Evolutionary conservation across 2,329 filamentous ascomycete genomes (phyloP).

Genomic region (Pleurostoma richardsiae): DNA sequence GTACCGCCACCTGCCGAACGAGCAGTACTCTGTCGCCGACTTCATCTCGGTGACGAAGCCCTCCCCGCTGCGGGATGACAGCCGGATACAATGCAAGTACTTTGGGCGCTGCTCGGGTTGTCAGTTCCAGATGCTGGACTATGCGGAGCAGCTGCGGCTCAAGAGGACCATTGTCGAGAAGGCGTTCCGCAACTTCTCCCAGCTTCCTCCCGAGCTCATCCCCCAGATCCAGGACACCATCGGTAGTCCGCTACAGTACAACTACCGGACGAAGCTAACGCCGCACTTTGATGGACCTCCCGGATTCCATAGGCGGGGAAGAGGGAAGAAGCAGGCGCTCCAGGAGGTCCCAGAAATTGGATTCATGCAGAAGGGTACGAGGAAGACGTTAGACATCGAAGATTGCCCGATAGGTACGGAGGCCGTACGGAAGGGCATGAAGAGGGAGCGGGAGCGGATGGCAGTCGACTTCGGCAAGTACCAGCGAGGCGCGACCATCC

Average conservation of each 20-base stretch:
- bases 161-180: conserved; percentile 87
- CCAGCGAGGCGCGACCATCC: conserved; percentile 76
- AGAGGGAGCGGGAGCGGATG: conserved; percentile 72
- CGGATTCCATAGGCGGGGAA: conserved; percentile 42
- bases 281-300: conserved; percentile 87
- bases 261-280: conserved; percentile 93
- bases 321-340: conserved; percentile 46
- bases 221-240: conserved; percentile 80
- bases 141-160: conserved; percentile 75
- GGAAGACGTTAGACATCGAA: conserved; percentile 85
- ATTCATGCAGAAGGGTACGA: conserved; percentile 82
- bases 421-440: conserved; percentile 75
- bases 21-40: conserved; percentile 73
- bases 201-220: conserved; percentile 68
- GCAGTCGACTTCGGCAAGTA: conserved; percentile 65
- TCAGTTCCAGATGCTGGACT: conserved; percentile 96
- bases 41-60: conserved; percentile 73
- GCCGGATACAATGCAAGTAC: conserved; percentile 75
- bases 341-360: conserved; percentile 72
- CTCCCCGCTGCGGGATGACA: conserved; percentile 71
- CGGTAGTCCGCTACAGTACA: conserved; percentile 83
- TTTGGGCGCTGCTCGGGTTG: conserved; percentile 86
- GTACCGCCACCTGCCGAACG: conserved; percentile 60
- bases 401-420: conserved; percentile 94
- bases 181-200: conserved; percentile 87